Evolutionary conservation across 129 eudicot species (phyloP).

Genomic region (Escallonia rubra): DNA sequence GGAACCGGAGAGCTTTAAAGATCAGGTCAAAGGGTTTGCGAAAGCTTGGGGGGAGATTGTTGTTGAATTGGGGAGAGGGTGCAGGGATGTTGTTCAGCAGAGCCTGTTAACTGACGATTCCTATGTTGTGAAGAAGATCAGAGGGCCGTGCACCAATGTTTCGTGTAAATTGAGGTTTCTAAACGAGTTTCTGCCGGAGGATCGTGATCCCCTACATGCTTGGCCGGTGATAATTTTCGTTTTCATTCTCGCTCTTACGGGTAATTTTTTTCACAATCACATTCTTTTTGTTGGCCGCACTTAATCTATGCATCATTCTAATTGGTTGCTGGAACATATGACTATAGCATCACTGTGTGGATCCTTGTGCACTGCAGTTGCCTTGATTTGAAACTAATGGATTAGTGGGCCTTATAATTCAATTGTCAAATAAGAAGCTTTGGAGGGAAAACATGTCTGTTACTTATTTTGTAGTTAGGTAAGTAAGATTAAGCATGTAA

Average conservation of each 20-base stretch:
- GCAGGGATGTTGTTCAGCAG: conserved; percentile 70
- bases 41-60: conserved; percentile 85
- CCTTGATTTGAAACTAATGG: too few species aligned
- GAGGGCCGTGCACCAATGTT: conserved; percentile 31
- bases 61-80: conserved; percentile 70
- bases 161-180: conserved; percentile 48
- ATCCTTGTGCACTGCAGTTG: too few species aligned
- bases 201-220: conserved; percentile 76
- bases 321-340: too few species aligned
- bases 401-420: too few species aligned
- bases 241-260: conserved; percentile 50
- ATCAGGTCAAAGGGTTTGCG: conserved; percentile 83
- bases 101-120: conserved; percentile 67
- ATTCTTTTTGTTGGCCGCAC: neutral
- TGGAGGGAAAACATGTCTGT: too few species aligned
- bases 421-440: too few species aligned
- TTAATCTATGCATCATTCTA: too few species aligned
- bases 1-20: conserved; percentile 65
- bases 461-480: too few species aligned
- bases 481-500: too few species aligned
- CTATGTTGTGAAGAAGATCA: conserved; percentile 48
- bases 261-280: conserved; percentile 25
- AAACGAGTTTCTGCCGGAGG: conserved; percentile 91
- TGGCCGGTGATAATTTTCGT: conserved; percentile 80
- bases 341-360: too few species aligned